These are phyloP conservation scores for Penicillium capsulatum DNA, from an alignment of 2,329 filamentous ascomycete species.

Conservation along the genomic window DNA sequence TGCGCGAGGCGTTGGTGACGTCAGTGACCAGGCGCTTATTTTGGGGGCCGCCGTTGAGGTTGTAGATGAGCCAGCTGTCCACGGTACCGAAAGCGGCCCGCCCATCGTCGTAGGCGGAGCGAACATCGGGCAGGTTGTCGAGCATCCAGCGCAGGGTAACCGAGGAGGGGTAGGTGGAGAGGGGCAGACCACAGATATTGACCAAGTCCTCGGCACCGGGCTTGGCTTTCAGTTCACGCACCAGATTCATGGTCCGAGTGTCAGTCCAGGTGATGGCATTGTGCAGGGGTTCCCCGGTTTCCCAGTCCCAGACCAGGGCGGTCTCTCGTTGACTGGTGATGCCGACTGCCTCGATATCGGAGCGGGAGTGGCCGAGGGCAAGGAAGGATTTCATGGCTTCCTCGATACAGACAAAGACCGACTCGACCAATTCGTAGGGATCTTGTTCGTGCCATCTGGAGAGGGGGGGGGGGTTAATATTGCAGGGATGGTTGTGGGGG, in stretches of 20 bases:
- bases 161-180: constrained; percentile 84
- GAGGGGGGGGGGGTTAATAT: neutral
- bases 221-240: constrained; percentile 68
- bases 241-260: constrained; percentile 70
- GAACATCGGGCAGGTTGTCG: constrained; percentile 64
- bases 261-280: constrained; percentile 91
- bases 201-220: constrained; percentile 65
- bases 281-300: constrained; percentile 73
- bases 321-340: constrained; percentile 92
- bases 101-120: constrained; percentile 69
- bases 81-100: constrained; percentile 80
- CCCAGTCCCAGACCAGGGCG: constrained; percentile 76
- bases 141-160: constrained; percentile 82
- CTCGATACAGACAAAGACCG: constrained; percentile 76
- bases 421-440: constrained; percentile 68
- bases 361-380: constrained; percentile 61
- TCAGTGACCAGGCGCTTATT: constrained; percentile 75
- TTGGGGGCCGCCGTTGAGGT: constrained; percentile 66
- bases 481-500: neutral
- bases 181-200: constrained; percentile 70
- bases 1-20: constrained; percentile 80
- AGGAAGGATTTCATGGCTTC: constrained; percentile 68
- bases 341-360: constrained; percentile 70
- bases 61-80: constrained; percentile 83
- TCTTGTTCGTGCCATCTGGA: constrained; percentile 85